Conservation (phyloP, 2,329 filamentous ascomycete species). For the Chrysoporthe cubensis region DNA sequence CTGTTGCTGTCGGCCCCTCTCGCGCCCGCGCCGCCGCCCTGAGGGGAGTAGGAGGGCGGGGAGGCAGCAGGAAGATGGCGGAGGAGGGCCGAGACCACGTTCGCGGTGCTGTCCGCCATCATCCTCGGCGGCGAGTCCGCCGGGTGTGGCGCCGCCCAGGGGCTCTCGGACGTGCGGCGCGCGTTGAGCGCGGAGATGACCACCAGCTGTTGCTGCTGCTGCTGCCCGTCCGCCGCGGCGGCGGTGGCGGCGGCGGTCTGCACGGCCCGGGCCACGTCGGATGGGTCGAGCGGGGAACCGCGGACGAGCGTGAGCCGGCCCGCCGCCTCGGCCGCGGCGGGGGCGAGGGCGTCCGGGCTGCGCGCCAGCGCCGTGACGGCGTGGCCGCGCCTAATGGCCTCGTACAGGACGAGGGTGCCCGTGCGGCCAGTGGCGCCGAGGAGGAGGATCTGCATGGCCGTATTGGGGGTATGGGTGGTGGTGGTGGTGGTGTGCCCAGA, state of each 20-base stretch:
- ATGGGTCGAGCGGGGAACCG: slow-evolving; percentile 42
- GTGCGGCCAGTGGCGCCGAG: slow-evolving; percentile 49
- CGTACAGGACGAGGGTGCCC: slow-evolving; percentile 45
- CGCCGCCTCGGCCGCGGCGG: slow-evolving; percentile 13
- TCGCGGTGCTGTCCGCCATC: slow-evolving; percentile 37
- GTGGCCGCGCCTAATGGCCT: slow-evolving; percentile 44
- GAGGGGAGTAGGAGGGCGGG: no score
- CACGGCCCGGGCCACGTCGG: slow-evolving; percentile 36
- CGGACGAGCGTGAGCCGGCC: slow-evolving; percentile 37
- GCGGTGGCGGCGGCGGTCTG: slow-evolving; percentile 33
- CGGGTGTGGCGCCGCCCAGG: slow-evolving; percentile 40
- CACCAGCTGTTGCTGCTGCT: slow-evolving; percentile 24
- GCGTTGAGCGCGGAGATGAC: slow-evolving; percentile 47
- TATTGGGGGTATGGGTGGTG: slow-evolving; percentile 12
- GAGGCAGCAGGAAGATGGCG: background rate
- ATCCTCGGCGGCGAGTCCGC: slow-evolving; percentile 43
- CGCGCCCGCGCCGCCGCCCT: no score
- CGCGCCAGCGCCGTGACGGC: slow-evolving; percentile 45
- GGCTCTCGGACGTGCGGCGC: slow-evolving; percentile 45
- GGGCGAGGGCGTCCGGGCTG: slow-evolving; percentile 33
- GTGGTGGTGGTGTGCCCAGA: background rate
- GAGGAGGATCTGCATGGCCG: slow-evolving; percentile 44
- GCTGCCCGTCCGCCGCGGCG: background rate
- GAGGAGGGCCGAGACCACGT: background rate
- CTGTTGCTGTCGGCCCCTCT: no score